Evolutionary conservation across 192 early-diverging fungal species (phyloP).

Genomic region (Chytriomyces sp.): DNA sequence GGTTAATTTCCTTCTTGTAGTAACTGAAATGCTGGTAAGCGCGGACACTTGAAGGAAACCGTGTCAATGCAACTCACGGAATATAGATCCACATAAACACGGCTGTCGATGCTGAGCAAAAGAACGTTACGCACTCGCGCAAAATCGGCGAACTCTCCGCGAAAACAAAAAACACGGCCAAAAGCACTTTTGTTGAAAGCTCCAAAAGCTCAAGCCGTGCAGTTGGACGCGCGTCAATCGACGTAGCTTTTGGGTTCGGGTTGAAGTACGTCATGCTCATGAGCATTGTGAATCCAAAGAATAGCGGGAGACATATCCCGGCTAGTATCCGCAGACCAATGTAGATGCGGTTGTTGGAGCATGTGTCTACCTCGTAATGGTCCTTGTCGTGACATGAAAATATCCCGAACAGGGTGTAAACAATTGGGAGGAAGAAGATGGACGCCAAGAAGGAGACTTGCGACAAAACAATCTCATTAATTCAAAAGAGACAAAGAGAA

Average conservation of each 20-base stretch:
- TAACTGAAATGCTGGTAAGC: no score
- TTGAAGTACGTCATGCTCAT: constrained; percentile 45
- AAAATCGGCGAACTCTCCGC: constrained; percentile 4
- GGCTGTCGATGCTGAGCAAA: constrained; percentile 9
- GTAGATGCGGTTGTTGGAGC: constrained; percentile 14
- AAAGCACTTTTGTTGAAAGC: constrained; percentile 14
- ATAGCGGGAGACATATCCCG: constrained; percentile 18
- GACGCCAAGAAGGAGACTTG: constrained; percentile 39
- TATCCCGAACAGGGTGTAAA: constrained; percentile 30
- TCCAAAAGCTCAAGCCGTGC: constrained; percentile 35
- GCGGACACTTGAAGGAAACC: not conserved
- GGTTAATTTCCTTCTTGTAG: constrained; percentile 37
- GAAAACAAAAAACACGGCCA: constrained; percentile 36
- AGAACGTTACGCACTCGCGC: constrained; percentile 16
- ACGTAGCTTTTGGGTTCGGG: constrained; percentile 34
- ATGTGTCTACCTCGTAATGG: not conserved
- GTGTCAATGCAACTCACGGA: constrained; percentile 19
- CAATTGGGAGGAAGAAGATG: constrained; percentile 38
- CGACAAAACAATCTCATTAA: no score
- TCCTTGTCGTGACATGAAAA: constrained; percentile 23
- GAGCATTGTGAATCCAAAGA: constrained; percentile 35
- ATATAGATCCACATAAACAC: constrained; percentile 38
- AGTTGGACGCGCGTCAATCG: constrained; percentile 33
- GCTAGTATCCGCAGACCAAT: constrained; percentile 26
- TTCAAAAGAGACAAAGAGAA: not conserved